Conservation (phyloP, 116 monocot species). For the Zostera marina region DNA sequence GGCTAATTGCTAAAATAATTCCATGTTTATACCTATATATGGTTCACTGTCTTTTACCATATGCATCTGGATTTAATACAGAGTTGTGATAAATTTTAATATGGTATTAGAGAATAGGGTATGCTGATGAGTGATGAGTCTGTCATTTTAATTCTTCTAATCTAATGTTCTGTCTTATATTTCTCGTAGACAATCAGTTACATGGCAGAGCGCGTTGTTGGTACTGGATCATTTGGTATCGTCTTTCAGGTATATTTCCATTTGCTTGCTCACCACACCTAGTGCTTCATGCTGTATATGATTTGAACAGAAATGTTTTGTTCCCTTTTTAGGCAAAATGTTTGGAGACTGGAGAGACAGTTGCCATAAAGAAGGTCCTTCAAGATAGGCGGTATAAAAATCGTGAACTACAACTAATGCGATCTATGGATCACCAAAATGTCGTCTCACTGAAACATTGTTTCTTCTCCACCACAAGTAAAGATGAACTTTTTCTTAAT, state of each 20-base stretch:
- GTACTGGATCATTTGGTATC: slow-evolving; percentile 77
- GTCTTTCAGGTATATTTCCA: slow-evolving; percentile 56
- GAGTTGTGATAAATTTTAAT: no score
- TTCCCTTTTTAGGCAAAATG: slow-evolving; percentile 14
- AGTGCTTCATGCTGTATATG: neutral
- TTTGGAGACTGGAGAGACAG: slow-evolving; percentile 21
- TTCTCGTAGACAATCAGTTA: slow-evolving; percentile 32
- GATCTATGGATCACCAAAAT: slow-evolving; percentile 19
- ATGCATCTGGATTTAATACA: no score
- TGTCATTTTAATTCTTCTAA: no score
- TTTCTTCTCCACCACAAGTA: slow-evolving; percentile 14
- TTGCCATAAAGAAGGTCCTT: slow-evolving; percentile 24
- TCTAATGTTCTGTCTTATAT: neutral
- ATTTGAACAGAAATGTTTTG: neutral
- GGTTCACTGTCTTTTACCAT: no score
- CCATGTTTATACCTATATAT: no score
- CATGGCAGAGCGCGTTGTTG: slow-evolving; percentile 93
- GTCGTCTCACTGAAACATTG: slow-evolving; percentile 17
- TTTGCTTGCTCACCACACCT: neutral
- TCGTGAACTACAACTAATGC: slow-evolving; percentile 21
- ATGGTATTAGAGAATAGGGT: no score
- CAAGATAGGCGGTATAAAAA: slow-evolving; percentile 21
- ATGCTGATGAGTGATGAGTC: no score
- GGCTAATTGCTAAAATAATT: no score
- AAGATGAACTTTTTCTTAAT: slow-evolving; percentile 19